These are phyloP conservation scores for Suillus brevipes DNA, from an alignment of 768 basidiomycete genomes.

Conservation along the genomic window DNA sequence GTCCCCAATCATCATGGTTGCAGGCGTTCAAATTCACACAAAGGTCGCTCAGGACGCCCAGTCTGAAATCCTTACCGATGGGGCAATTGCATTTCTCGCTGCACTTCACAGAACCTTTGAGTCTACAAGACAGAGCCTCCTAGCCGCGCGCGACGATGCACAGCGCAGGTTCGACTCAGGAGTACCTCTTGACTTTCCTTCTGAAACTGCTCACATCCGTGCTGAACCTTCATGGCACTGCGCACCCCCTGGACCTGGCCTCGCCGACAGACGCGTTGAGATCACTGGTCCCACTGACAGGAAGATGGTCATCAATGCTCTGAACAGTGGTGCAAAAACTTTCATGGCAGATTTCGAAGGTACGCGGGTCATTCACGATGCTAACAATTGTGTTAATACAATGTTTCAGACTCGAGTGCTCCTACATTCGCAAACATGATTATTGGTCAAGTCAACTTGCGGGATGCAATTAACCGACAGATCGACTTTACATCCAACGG, in stretches of 20 bases:
- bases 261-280: constrained; percentile 94
- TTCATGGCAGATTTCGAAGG: constrained; percentile 99
- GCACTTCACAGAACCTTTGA: constrained; percentile 94
- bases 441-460: constrained; percentile 91
- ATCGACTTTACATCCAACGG: constrained; percentile 88
- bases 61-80: constrained; percentile 78
- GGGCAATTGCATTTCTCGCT: constrained; percentile 84
- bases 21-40: constrained; percentile 67
- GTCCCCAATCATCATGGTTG: constrained; percentile 54
- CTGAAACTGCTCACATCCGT: constrained; percentile 88
- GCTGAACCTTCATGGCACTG: constrained; percentile 91
- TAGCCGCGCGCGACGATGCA: constrained; percentile 74
- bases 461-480: constrained; percentile 84
- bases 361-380: constrained; percentile 29
- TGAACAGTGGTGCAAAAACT: constrained; percentile 94
- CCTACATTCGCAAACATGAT: constrained; percentile 94
- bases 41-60: constrained; percentile 65
- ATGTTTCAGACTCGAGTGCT: constrained; percentile 76
- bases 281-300: constrained; percentile 98
- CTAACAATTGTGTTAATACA: not conserved
- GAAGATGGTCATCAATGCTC: constrained; percentile 98
- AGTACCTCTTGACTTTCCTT: constrained; percentile 76
- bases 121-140: constrained; percentile 76
- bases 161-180: constrained; percentile 82
- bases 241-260: constrained; percentile 85